These are phyloP conservation scores for Helenozyma rhizophorensis DNA, from an alignment of 805 yeast species.

Conservation along the genomic window DNA sequence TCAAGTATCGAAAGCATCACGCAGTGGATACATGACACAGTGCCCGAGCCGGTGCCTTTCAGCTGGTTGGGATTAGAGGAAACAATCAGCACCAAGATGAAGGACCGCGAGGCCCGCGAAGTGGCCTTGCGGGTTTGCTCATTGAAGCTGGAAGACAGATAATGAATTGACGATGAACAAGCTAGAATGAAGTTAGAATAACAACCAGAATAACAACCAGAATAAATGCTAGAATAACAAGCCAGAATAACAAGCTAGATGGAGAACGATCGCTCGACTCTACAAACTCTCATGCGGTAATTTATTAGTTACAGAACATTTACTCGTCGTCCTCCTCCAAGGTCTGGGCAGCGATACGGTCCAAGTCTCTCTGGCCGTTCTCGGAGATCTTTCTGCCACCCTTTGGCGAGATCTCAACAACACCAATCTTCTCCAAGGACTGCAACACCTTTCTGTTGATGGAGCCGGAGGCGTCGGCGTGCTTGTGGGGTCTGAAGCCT, in stretches of 20 bases:
- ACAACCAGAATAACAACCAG: too few species aligned
- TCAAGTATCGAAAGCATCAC: conserved; percentile 26
- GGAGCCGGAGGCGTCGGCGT: conserved; percentile 98
- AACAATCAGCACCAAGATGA: conserved; percentile 35
- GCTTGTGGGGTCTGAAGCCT: conserved; percentile 98
- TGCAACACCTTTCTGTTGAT: conserved; percentile 98
- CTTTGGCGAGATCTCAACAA: conserved; percentile 91
- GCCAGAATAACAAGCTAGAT: too few species aligned
- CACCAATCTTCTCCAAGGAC: conserved; percentile 97
- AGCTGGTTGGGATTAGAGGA: conserved; percentile 50
- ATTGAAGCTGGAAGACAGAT: too few species aligned
- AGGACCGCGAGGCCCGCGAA: conserved; percentile 17
- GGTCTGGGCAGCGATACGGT: conserved; percentile 99
- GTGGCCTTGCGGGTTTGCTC: conserved; percentile 5
- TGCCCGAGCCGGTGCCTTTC: conserved; percentile 53
- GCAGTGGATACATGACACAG: conserved; percentile 46
- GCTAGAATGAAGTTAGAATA: not conserved
- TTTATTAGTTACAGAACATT: conserved; percentile 15
- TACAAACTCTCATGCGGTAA: too few species aligned
- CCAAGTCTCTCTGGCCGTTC: conserved; percentile 99
- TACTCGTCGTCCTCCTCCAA: conserved; percentile 77
- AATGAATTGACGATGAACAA: too few species aligned
- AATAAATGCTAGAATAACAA: too few species aligned
- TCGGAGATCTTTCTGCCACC: conserved; percentile 99
- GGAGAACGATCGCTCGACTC: too few species aligned